Base-by-base conservation (phyloP, 2,329 filamentous ascomycete species). In the Clathrospora elynae region DNA sequence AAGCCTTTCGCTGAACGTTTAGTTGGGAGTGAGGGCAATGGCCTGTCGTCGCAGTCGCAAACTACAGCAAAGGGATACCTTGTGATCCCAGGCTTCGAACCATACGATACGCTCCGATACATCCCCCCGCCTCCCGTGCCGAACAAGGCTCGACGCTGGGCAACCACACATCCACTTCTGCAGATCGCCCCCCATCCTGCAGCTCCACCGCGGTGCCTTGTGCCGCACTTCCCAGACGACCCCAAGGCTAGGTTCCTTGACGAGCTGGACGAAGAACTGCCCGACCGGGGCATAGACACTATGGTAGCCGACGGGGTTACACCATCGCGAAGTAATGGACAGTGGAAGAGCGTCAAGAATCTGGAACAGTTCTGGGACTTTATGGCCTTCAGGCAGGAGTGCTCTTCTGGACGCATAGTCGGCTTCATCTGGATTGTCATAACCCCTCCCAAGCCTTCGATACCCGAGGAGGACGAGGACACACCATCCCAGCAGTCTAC, bases 311-410 rank as follows among this genome's bases (percentile, higher is more conserved):
- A 66, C 53, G 45, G 65, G 56, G 44, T 75, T 73, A 71, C 68
- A 39, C 68, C 68, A 8, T 70, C 65, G 19, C 72, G 79, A 53
- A 80, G 81, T 53, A 78, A 75, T 17, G 87, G 87, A 0, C 78
- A 82, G 42, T 99, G 93, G 93, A 87, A 84, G 65, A 90, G 87
- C 46, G 84, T 96, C 16, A 85, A 80, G 64, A 87, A 84, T 0
- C 74, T 99, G 26, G 88, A 91, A n/a, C 85, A 91, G 56, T 99
- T 99, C 63, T 99, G 93, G 93, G 93, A 99, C 50, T 87, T 95
- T 80, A 97, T 99, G 92, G 86, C 91, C 0, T 97, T 88, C 64
- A 80, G 93, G 42, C 93, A 97, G 67, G 93, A 99, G 65, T 99
- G 93, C 64, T 96, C 91, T 1, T 89, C 90, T 22, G 95, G 93